Percentiles rank a stretch among this genome's conserved stretches.
Conservation (phyloP, 257 asterid species). For the Solanum pinnatisectum region DNA sequence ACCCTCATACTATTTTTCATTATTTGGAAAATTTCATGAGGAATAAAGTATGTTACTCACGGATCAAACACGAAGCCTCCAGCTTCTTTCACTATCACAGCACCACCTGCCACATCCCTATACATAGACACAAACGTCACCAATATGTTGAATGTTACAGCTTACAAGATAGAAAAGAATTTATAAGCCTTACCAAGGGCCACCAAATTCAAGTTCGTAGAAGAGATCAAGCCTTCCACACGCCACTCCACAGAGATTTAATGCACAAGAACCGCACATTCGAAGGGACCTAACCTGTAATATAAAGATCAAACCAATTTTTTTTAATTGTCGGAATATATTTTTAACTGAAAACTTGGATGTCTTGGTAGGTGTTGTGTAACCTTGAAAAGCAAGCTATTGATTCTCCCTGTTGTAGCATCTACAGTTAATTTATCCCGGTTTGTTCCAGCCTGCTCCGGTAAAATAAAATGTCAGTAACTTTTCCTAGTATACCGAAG, state of each 20-base stretch:
- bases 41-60: conserved; percentile 26
- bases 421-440: conserved; percentile 65
- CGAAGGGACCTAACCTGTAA: conserved; percentile 75
- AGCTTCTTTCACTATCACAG: conserved; percentile 71
- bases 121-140: conserved; percentile 1
- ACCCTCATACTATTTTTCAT: not conserved
- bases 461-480: not conserved
- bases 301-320: not conserved
- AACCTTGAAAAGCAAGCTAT: conserved; percentile 73
- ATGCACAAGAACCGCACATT: conserved; percentile 87
- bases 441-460: conserved; percentile 61
- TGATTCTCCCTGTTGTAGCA: conserved; percentile 56
- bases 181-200: conserved; percentile 50
- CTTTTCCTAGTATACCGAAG: not conserved
- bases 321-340: not conserved
- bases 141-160: not conserved
- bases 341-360: not conserved
- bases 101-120: conserved; percentile 94
- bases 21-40: not conserved
- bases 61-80: conserved; percentile 83
- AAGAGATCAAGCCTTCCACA: conserved; percentile 79
- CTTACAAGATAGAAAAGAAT: not conserved
- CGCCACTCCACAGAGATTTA: conserved; percentile 83
- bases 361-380: not conserved
- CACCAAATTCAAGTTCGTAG: conserved; percentile 76